Percentiles rank a stretch among this genome's conserved stretches.
phyloP scores from a whole-genome alignment of 768 basidiomycete genomes.

The Suillus hirtellus region DNA sequence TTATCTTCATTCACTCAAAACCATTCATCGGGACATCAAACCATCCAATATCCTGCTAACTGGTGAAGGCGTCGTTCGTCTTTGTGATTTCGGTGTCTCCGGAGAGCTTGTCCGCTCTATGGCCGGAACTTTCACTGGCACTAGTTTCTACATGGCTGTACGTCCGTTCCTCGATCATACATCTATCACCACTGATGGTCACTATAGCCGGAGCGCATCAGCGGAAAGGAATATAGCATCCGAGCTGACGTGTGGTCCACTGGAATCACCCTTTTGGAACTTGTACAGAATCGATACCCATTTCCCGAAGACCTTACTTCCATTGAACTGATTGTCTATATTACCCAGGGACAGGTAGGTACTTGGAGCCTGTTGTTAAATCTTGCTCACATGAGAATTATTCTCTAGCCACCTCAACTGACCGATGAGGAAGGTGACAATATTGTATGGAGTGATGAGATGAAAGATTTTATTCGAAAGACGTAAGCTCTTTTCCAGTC shows the following conservation, averaged over 20 bases:
- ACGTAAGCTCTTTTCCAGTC: constrained; percentile 48
- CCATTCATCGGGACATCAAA: constrained; percentile 96
- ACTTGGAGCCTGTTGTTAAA: constrained; percentile 12
- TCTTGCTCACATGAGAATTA: constrained; percentile 19
- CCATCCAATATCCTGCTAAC: constrained; percentile 92
- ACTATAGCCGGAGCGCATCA: constrained; percentile 87
- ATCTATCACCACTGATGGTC: background rate
- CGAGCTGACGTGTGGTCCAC: constrained; percentile 98
- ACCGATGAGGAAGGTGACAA: constrained; percentile 65
- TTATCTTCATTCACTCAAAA: constrained; percentile 87
- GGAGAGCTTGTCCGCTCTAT: constrained; percentile 90
- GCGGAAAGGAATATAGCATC: constrained; percentile 89
- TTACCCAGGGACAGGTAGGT: constrained; percentile 75
- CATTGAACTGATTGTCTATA: constrained; percentile 93
- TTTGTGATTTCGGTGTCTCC: constrained; percentile 97
- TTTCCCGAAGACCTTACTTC: constrained; percentile 89
- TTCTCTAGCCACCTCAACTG: constrained; percentile 71
- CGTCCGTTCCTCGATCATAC: constrained; percentile 35
- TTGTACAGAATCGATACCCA: constrained; percentile 93
- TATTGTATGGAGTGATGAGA: constrained; percentile 69
- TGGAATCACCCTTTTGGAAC: constrained; percentile 90
- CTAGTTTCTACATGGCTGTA: constrained; percentile 98
- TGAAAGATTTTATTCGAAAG: constrained; percentile 89
- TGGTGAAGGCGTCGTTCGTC: constrained; percentile 84
- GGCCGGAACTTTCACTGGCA: constrained; percentile 97